Evolutionary conservation across 495 filamentous ascomycete species (phyloP).

Genomic region (Wilcoxina mikolae): DNA sequence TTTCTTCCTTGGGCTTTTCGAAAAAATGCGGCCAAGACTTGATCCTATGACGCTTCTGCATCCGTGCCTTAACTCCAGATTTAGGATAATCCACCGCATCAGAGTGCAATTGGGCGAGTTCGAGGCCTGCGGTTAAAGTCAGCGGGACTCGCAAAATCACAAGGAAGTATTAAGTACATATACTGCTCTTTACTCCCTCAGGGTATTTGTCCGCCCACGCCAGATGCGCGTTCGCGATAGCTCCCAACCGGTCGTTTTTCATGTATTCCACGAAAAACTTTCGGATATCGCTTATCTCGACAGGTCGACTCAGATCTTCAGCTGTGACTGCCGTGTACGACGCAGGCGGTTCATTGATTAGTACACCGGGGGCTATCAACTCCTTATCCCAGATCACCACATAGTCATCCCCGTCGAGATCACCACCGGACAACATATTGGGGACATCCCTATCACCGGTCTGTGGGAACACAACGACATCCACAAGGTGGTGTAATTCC

Average conservation of each 20-base stretch:
- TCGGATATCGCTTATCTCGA: constrained; percentile 54
- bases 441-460: constrained; percentile 71
- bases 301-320: constrained; percentile 38
- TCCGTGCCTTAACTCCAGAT: constrained; percentile 59
- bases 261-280: constrained; percentile 86
- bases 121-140: constrained; percentile 33
- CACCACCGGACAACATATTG: constrained; percentile 91
- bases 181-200: constrained; percentile 49
- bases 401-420: constrained; percentile 93
- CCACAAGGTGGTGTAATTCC: constrained; percentile 53
- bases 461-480: constrained; percentile 77
- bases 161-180: constrained; percentile 36
- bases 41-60: constrained; percentile 46
- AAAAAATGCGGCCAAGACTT: constrained; percentile 76
- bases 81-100: constrained; percentile 88
- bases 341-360: constrained; percentile 65
- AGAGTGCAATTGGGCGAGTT: constrained; percentile 71
- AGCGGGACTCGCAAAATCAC: not conserved
- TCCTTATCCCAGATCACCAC: constrained; percentile 82
- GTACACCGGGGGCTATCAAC: constrained; percentile 42
- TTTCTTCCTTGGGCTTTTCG: constrained; percentile 48
- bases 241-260: constrained; percentile 70
- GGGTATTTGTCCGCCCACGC: constrained; percentile 53
- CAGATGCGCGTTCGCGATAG: constrained; percentile 72
- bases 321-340: constrained; percentile 43